Conservation (phyloP, 2,329 filamentous ascomycete genomes). For the Salinomyces thailandicus region DNA sequence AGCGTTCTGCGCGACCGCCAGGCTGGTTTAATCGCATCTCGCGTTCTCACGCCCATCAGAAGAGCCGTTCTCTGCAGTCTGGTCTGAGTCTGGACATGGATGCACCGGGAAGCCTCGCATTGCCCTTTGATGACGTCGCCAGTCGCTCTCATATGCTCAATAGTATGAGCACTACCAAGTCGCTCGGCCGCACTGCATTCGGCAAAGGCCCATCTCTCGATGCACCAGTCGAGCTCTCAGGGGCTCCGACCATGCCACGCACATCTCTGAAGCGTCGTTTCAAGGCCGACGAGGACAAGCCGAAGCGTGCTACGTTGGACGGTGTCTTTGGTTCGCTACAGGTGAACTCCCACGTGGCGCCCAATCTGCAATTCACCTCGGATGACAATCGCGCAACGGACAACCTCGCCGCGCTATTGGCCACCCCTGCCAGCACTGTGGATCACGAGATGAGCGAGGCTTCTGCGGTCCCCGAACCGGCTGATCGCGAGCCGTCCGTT, state of each 20-base stretch:
- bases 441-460: conserved; percentile 25
- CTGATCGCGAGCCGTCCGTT: conserved; percentile 10
- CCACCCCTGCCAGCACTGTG: conserved; percentile 28
- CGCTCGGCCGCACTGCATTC: conserved; percentile 23
- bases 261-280: conserved; percentile 47
- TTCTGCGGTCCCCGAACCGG: conserved; percentile 8
- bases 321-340: conserved; percentile 39
- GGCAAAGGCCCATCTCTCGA: conserved; percentile 27
- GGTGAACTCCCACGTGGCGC: conserved; percentile 45
- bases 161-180: conserved; percentile 26
- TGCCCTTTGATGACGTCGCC: conserved; percentile 31
- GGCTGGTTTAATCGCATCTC: conserved; percentile 33
- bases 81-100: conserved; percentile 29
- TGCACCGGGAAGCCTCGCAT: conserved; percentile 25
- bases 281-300: conserved; percentile 40
- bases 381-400: conserved; percentile 44
- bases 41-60: conserved; percentile 41
- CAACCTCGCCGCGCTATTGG: conserved; percentile 45
- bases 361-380: conserved; percentile 52
- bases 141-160: conserved; percentile 22
- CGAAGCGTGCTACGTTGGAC: conserved; percentile 34
- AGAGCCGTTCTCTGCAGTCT: conserved; percentile 41
- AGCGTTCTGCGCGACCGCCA: conserved; percentile 21
- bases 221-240: conserved; percentile 47
- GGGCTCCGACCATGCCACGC: conserved; percentile 40